Conservation (phyloP, 2,329 filamentous ascomycete species). For the Tolypocladium tropicale region DNA sequence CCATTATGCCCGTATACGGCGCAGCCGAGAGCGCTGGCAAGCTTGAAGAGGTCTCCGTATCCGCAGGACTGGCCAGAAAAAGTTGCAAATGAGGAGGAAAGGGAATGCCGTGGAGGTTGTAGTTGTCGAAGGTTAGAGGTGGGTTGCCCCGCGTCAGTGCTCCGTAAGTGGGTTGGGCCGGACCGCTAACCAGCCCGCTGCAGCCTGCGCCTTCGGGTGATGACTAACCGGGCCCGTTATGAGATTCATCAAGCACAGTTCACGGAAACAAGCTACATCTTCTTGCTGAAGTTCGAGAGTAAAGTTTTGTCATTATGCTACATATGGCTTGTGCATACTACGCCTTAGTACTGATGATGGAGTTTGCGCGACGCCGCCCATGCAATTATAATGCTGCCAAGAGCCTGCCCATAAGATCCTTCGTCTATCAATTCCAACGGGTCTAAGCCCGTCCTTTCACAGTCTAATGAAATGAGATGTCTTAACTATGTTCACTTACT, state of each 20-base stretch:
- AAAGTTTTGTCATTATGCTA: not conserved
- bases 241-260: not conserved
- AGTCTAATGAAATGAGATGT: not conserved
- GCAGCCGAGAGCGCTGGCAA: not conserved
- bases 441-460: not conserved
- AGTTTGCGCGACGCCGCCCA: not conserved
- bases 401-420: not conserved
- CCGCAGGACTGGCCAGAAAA: not conserved
- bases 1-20: conserved; percentile 30
- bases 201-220: not conserved
- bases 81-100: not conserved
- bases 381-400: not conserved
- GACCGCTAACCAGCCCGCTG: not conserved
- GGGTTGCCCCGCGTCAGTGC: not conserved
- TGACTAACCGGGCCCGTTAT: not conserved
- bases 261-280: not conserved
- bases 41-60: too few relatives aligned
- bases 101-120: not conserved
- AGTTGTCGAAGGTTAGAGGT: not conserved
- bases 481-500: not conserved
- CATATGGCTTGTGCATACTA: not conserved
- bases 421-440: not conserved
- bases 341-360: not conserved
- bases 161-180: too few relatives aligned
- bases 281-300: not conserved